These are phyloP conservation scores for Serendipita sp. DNA, from an alignment of 768 basidiomycete species.

Conservation along the genomic window DNA sequence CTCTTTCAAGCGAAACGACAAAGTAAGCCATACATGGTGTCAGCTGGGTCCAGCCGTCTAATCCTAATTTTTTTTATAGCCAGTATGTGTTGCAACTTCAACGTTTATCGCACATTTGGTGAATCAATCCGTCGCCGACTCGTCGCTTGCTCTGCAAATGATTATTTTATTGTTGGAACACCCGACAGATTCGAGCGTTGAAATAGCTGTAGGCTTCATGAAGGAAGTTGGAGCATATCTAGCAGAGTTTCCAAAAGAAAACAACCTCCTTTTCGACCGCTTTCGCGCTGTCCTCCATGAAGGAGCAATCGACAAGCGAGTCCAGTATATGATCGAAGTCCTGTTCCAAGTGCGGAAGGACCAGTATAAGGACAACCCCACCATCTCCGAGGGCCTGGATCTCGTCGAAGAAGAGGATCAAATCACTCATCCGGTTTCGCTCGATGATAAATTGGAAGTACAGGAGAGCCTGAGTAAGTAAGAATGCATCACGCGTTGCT, in stretches of 20 bases:
- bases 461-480: conserved; percentile 85
- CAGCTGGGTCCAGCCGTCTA: neutral
- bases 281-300: conserved; percentile 96
- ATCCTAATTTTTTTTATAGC: conserved; percentile 27
- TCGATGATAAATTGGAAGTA: conserved; percentile 87
- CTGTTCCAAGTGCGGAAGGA: conserved; percentile 98
- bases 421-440: conserved; percentile 80
- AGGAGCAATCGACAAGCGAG: conserved; percentile 83
- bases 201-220: conserved; percentile 95
- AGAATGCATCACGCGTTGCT: neutral
- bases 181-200: conserved; percentile 94
- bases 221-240: conserved; percentile 95
- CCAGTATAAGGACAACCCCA: conserved; percentile 97
- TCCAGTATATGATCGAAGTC: conserved; percentile 99
- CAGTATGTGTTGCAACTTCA: conserved; percentile 82
- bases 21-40: conserved; percentile 35
- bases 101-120: conserved; percentile 76
- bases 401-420: conserved; percentile 97
- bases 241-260: conserved; percentile 85
- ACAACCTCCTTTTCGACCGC: conserved; percentile 86
- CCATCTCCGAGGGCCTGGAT: conserved; percentile 85
- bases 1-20: conserved; percentile 93
- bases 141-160: conserved; percentile 87
- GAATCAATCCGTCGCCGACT: conserved; percentile 85
- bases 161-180: conserved; percentile 88